Base-by-base conservation (phyloP, 306 rosid genomes). In the Betula pendula region DNA sequence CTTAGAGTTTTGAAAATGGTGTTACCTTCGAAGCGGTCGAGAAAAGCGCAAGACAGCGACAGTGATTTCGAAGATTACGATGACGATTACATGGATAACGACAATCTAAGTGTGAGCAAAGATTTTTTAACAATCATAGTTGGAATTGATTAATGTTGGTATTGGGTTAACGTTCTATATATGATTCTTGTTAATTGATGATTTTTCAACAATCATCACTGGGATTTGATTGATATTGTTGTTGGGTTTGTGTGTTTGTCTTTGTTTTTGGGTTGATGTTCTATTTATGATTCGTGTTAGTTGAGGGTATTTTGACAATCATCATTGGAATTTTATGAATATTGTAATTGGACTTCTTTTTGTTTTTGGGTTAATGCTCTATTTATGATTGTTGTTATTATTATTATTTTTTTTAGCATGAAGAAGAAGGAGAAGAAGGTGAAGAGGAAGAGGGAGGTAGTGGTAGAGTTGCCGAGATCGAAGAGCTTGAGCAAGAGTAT, bases 401-500 rank as follows among this genome's bases (percentile, higher is more conserved):
- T n/a, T n/a, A n/a, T n/a, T n/a, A 89, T 45, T 38, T 80, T 35
- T 85, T 55, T 43, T 80, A 33, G 8, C 85, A 70, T 47, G 83
- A 73, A 8, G 84, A 79, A 3, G 85, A 81, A 0, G 84, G 71
- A 71, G 86, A 75, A 0, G 84, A 77, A 10, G 91, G 82, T 9
- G 89, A 48, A 8, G 75, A 44, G 29, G 86, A 77, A 31, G 83
- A 43, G 31, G 78, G 29, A 44, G 76, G 10, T 31, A 44, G 13
- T 6, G 14, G 59, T 16, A 77, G 72, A 48, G 89, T 82, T 77
- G 92, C 87, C n/a, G 97, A 90, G 79, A 78, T 94, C 92, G 95
- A 88, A 73, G 86, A 89, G 38, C 96, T 92, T 49, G 95, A 92
- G 87, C 87, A 92, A 80, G 92, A 92, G 81, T 90, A 88, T 66